These are phyloP conservation scores for Drechslerella stenobrocha DNA, from an alignment of 2,329 filamentous ascomycete species.

Conservation along the genomic window DNA sequence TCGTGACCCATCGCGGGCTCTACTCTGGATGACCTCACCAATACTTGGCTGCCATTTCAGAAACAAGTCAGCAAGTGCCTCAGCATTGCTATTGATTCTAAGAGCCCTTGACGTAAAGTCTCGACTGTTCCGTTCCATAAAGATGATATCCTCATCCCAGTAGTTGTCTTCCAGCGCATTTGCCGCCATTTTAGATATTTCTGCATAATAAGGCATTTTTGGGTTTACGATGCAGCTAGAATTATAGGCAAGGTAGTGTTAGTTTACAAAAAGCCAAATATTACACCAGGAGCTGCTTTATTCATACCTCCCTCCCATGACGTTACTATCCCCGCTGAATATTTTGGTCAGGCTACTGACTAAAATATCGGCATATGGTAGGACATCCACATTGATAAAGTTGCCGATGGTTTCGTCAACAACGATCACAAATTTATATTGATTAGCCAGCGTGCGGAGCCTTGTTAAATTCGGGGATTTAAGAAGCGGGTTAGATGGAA, in stretches of 20 bases:
- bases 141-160: conserved; percentile 91
- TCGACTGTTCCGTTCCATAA: conserved; percentile 93
- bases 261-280: conserved; percentile 11
- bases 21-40: conserved; percentile 47
- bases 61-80: conserved; percentile 76
- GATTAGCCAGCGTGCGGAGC: conserved; percentile 77
- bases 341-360: conserved; percentile 96
- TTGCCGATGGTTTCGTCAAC: conserved; percentile 97
- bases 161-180: conserved; percentile 81
- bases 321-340: conserved; percentile 95
- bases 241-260: background rate
- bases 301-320: conserved; percentile 80
- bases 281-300: background rate
- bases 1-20: conserved; percentile 1
- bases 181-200: conserved; percentile 68
- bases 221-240: conserved; percentile 66
- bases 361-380: conserved; percentile 85
- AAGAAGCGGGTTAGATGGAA: conserved; percentile 88
- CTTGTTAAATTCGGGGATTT: conserved; percentile 79
- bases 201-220: conserved; percentile 69
- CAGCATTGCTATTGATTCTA: conserved; percentile 81
- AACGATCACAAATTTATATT: conserved; percentile 84
- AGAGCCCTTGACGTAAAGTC: conserved; percentile 83
- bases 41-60: conserved; percentile 57
- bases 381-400: conserved; percentile 91